A percentile compares a stretch with the other conserved stretches of the same genome.
phyloP scores from a whole-genome alignment of 140 eudicot species.

The Cichorium intybus region DNA sequence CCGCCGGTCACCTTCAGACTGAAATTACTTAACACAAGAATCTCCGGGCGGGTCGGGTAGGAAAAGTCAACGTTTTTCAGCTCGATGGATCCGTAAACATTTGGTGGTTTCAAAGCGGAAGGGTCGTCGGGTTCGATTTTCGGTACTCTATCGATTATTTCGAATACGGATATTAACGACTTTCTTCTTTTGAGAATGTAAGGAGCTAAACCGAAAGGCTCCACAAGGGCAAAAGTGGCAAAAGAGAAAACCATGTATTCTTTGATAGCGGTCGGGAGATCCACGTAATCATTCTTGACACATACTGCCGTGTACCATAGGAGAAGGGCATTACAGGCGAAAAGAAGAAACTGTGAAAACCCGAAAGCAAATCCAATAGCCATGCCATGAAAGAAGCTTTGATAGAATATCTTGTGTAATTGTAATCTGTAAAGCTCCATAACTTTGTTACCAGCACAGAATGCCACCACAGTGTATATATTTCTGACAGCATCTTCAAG shows the following conservation, averaged over 20 bases:
- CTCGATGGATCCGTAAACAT: constrained; percentile 94
- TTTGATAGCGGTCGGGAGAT: constrained; percentile 78
- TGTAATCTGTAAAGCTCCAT: constrained; percentile 92
- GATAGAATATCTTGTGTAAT: constrained; percentile 60
- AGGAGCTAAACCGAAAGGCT: constrained; percentile 98
- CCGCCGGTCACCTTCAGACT: constrained; percentile 91
- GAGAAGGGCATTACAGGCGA: constrained; percentile 89
- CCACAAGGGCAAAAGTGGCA: constrained; percentile 96
- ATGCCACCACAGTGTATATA: constrained; percentile 90
- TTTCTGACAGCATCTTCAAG: constrained; percentile 96
- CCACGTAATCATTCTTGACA: constrained; percentile 48
- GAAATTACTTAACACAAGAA: constrained; percentile 81
- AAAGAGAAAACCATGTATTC: constrained; percentile 98
- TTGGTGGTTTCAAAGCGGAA: constrained; percentile 85
- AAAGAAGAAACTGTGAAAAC: constrained; percentile 92
- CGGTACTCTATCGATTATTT: constrained; percentile 82
- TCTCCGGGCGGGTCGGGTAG: constrained; percentile 88
- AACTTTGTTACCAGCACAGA: constrained; percentile 94
- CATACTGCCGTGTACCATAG: constrained; percentile 90
- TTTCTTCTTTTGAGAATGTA: constrained; percentile 90
- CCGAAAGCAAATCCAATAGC: constrained; percentile 89
- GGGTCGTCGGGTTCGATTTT: constrained; percentile 88
- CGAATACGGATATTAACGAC: constrained; percentile 86
- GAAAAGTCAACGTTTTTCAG: constrained; percentile 82
- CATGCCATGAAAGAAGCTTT: constrained; percentile 92